Evolutionary conservation across 805 yeast genomes (phyloP), one percentile per base, ranked within the genome.

Genomic region (Scheffersomyces stipitis): DNA sequence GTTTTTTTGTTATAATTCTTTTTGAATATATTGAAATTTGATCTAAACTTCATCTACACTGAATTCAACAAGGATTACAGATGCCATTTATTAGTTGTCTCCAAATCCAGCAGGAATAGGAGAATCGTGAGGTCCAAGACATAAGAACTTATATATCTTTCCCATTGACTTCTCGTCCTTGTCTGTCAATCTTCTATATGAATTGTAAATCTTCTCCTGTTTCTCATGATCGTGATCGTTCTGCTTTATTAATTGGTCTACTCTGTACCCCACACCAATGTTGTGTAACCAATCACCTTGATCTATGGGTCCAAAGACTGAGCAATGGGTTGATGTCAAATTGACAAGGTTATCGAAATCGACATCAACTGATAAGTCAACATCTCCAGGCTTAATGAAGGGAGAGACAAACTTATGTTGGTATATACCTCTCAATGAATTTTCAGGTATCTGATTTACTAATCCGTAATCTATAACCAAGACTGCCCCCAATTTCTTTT

Each of bases 331-430:
- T 15, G 45, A 52, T 32, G 29, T 44, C 38, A 33, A 38, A 31
- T 14, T 69, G 56, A 28, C 62, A 35, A 87, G 58, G 16, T 83
- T 82, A 18, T 69, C 73, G 54, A 87, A 87, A 56, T 87, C 96
- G 9, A 87, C 96, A 54, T 87, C 95, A 0, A 83, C 81, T 0
- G 95, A 84, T 20, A 87, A 65, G 62, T 87, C 96, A 3, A 85
- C 90, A 24, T 78, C 75, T 1, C 96, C 96, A 0, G 93, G 93
- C 10, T 70, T 69, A n/a, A 58, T 66, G 41, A 85, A 82, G 1
- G 96, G 95, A 15, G 81, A 76, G 0, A 83, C 90, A 49, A 86
- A 74, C 46, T 76, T 75, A 56, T 87, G 95, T 45, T 78, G 66
- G 47, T 74, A 70, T 42, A 87, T 86, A 0, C 88, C 96, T 23